Base-by-base conservation (phyloP, 2,329 filamentous ascomycete species). In the Microdochium paspali region DNA sequence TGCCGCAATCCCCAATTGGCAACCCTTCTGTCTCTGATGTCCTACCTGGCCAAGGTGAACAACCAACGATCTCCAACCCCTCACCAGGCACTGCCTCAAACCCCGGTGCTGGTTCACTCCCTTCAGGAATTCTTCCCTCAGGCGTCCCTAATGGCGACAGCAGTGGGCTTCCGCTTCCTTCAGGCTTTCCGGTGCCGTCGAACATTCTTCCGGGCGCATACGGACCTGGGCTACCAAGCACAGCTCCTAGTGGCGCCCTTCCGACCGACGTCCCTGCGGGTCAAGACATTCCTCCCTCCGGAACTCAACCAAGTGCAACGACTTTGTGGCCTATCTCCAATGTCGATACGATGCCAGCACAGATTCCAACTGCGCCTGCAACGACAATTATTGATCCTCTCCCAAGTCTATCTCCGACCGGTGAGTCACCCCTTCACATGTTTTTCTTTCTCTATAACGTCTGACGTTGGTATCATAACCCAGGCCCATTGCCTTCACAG, bases 201-300 rank as follows among this genome's bases (percentile, higher is more conserved):
- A 18, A 40, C 18, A n/a, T 21, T 9, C 35, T 40, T 9, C 23
- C 35, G 10, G 35, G 35, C 35, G 35, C 18, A 20, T 40, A 40
- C 18, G 35, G 35, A 7, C n/a, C 13, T 15, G 51, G 52, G 35
- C 50, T 48, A 20, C 51, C 51, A 10, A 56, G 47, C 43, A 39
- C 51, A 45, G 47, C 52, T 26, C 47, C 54, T 39, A 50, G 53
- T 42, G 50, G 47, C 30, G 51, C 54, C 12, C 32, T 20, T 21
- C 35, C 6, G 43, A 39, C 24, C 18, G 44, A 44, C 20, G 47
- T 45, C 12, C 31, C 53, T 46, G 53, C 46, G 23, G 48, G 46
- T 24, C 51, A 51, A 44, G 50, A 44, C 3, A 13, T 45, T n/a
- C 47, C 48, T 21, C 45, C 39, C 7, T 23, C 32, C 32, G 46